These are phyloP conservation scores for Friedmanniomyces simplex DNA, from an alignment of 495 filamentous ascomycete genomes.

Conservation along the genomic window DNA sequence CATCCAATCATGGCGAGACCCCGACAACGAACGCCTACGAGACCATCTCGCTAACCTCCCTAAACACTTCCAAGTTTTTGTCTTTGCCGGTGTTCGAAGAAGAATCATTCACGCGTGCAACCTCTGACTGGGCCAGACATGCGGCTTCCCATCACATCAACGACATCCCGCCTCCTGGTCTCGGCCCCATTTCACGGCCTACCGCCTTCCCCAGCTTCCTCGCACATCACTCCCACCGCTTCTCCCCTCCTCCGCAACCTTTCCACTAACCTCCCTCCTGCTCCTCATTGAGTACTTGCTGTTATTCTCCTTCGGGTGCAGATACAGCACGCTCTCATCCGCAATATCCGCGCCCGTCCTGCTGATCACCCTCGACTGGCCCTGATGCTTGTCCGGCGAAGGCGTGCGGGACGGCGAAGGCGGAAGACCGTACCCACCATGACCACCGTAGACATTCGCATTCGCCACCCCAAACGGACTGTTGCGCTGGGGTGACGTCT, in stretches of 20 bases:
- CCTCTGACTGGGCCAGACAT: no score
- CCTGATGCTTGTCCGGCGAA: not conserved
- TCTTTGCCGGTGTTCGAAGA: no score
- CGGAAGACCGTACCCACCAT: not conserved
- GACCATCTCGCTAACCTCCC: not conserved
- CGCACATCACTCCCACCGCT: constrained; percentile 42
- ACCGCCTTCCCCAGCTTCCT: constrained; percentile 30
- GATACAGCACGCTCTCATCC: constrained; percentile 39
- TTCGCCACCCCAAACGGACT: not conserved
- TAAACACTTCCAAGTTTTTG: no score
- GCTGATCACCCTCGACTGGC: constrained; percentile 19
- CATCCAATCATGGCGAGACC: no score
- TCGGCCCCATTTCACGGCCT: not conserved
- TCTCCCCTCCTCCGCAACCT: constrained; percentile 74
- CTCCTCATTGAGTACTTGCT: constrained; percentile 33
- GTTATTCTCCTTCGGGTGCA: constrained; percentile 31
- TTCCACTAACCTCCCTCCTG: constrained; percentile 67
- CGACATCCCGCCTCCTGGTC: no score
- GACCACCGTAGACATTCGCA: not conserved
- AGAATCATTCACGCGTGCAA: no score
- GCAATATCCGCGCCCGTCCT: constrained; percentile 38
- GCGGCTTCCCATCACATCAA: no score
- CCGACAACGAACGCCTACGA: not conserved
- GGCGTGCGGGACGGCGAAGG: constrained; percentile 7
- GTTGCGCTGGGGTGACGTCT: not conserved